These are phyloP conservation scores for Ceratocystis papillata DNA, from an alignment of 2,329 filamentous ascomycete species.

Conservation along the genomic window DNA sequence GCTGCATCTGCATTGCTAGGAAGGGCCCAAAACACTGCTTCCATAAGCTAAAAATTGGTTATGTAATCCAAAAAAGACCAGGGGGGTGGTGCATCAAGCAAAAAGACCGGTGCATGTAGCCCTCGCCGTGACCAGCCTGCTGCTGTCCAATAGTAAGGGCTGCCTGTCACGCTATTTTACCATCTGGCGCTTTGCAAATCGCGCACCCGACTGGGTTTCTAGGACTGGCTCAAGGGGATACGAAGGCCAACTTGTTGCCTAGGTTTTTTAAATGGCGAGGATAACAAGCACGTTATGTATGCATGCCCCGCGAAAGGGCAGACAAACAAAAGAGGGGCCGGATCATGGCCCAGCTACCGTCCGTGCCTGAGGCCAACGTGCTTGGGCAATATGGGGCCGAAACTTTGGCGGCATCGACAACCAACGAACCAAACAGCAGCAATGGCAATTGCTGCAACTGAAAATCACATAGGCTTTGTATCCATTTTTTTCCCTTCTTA, in stretches of 20 bases:
- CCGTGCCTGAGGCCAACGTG: not conserved
- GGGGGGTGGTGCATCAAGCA: too few relatives aligned
- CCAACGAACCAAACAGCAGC: not conserved
- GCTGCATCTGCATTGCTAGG: too few relatives aligned
- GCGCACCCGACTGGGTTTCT: too few relatives aligned
- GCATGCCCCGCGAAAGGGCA: conserved; percentile 4
- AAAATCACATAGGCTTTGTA: not conserved
- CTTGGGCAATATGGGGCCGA: conserved; percentile 10
- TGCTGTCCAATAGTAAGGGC: not conserved
- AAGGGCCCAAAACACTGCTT: too few relatives aligned
- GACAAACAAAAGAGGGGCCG: not conserved
- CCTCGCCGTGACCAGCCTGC: too few relatives aligned
- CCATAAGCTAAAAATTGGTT: too few relatives aligned
- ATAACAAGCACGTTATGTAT: not conserved
- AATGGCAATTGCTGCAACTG: not conserved
- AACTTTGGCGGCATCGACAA: conserved; percentile 1
- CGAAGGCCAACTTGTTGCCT: not conserved
- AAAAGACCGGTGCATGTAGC: too few relatives aligned
- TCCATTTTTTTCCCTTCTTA: not conserved
- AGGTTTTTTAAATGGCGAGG: not conserved
- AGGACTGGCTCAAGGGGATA: not conserved
- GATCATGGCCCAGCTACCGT: not conserved
- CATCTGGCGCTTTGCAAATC: too few relatives aligned
- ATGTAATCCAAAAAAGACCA: too few relatives aligned
- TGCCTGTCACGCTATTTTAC: too few relatives aligned